Conservation (phyloP, 805 yeast species). For the Kluyveromyces lactis region DNA sequence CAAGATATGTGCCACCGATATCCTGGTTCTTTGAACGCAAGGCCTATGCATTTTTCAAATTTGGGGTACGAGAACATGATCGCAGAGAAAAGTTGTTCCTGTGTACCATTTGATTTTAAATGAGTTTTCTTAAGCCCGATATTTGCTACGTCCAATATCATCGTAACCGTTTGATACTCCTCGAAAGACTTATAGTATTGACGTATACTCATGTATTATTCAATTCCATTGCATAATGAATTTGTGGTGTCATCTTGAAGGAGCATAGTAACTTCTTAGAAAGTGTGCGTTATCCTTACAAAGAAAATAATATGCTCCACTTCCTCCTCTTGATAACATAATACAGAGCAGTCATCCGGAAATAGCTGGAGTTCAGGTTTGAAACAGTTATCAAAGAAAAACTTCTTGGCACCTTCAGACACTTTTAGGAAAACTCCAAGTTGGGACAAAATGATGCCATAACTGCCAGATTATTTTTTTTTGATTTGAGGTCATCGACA, state of each 20-base stretch:
- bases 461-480: slow-evolving; percentile 8
- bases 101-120: slow-evolving; percentile 3
- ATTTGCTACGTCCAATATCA: slow-evolving; percentile 3
- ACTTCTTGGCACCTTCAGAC: neutral
- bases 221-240: slow-evolving; percentile 6
- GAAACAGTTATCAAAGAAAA: neutral
- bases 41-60: slow-evolving; percentile 5
- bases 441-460: slow-evolving; percentile 10
- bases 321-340: slow-evolving; percentile 8
- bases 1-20: slow-evolving; percentile 12
- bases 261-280: slow-evolving; percentile 9
- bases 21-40: slow-evolving; percentile 9
- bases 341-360: slow-evolving; percentile 6
- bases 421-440: slow-evolving; percentile 5
- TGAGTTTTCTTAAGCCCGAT: slow-evolving; percentile 6
- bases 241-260: slow-evolving; percentile 9
- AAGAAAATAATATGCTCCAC: slow-evolving; percentile 5
- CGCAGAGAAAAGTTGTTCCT: neutral
- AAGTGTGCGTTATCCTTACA: slow-evolving; percentile 8
- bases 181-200: slow-evolving; percentile 6
- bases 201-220: slow-evolving; percentile 7
- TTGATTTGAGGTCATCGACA: slow-evolving; percentile 10
- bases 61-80: slow-evolving; percentile 7
- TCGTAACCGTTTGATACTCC: slow-evolving; percentile 4
- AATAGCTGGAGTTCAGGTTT: slow-evolving; percentile 5